These are phyloP conservation scores for Neocatenulostroma microsporum DNA, from an alignment of 2,329 filamentous ascomycete genomes.

Conservation along the genomic window DNA sequence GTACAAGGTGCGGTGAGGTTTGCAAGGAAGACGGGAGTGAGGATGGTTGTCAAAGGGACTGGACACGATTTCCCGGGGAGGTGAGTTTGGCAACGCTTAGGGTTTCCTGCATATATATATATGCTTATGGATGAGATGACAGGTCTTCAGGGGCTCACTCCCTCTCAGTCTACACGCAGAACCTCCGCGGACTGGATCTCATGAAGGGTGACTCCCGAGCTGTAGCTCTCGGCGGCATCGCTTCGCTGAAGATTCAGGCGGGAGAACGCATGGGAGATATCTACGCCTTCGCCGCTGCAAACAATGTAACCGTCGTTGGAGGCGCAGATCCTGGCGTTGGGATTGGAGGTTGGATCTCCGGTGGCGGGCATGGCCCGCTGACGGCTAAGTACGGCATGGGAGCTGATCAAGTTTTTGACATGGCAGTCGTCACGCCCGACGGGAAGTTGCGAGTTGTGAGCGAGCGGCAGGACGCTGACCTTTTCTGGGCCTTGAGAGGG, in stretches of 20 bases:
- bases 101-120: too few relatives aligned
- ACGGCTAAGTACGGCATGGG: slow-evolving; percentile 14
- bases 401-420: slow-evolving; percentile 15
- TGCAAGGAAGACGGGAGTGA: slow-evolving; percentile 14
- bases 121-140: too few relatives aligned
- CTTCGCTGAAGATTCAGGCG: too few relatives aligned
- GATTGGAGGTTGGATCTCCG: slow-evolving; percentile 19
- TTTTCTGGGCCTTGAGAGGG: slow-evolving; percentile 49
- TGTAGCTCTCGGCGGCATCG: too few relatives aligned
- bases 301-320: too few relatives aligned
- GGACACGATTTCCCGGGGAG: slow-evolving; percentile 20
- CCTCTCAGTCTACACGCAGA: too few relatives aligned
- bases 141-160: too few relatives aligned
- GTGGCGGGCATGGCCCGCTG: slow-evolving; percentile 15
- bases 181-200: too few relatives aligned
- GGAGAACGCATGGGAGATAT: too few relatives aligned
- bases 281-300: too few relatives aligned
- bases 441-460: slow-evolving; percentile 43
- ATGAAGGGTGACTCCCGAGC: too few relatives aligned
- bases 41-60: slow-evolving; percentile 17
- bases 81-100: too few relatives aligned
- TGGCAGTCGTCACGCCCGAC: slow-evolving; percentile 46
- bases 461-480: slow-evolving; percentile 36
- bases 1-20: slow-evolving; percentile 17
- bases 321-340: slow-evolving; percentile 15